Conservation (phyloP, 2,329 filamentous ascomycete genomes). For the Colletotrichum graminicola region DNA sequence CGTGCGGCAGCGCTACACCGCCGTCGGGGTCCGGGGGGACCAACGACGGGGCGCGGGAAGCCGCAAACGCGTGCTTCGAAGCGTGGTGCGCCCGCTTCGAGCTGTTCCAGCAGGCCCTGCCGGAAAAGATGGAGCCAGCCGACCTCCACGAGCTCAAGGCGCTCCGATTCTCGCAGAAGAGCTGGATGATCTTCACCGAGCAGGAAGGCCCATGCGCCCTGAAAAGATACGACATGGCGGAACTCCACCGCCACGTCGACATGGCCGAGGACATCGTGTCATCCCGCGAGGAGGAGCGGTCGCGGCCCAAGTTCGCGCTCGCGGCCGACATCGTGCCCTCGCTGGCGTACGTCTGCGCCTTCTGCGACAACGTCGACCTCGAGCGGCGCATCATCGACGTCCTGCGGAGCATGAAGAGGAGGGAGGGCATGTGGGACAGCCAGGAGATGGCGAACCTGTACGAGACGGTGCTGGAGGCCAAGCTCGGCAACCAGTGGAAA, state of each 20-base stretch:
- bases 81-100: constrained; percentile 30
- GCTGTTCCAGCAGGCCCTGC: constrained; percentile 7
- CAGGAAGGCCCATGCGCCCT: constrained; percentile 17
- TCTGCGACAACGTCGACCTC: constrained; percentile 33
- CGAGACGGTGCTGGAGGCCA: constrained; percentile 13
- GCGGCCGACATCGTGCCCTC: constrained; percentile 31
- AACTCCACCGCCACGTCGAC: constrained; percentile 10
- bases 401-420: constrained; percentile 34
- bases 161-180: constrained; percentile 17
- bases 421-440: constrained; percentile 43
- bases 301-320: constrained; percentile 25
- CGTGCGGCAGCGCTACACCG: not conserved
- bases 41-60: constrained; percentile 5
- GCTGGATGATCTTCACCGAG: constrained; percentile 23
- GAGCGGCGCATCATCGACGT: constrained; percentile 35
- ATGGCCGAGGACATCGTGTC: constrained; percentile 31
- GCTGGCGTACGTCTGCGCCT: constrained; percentile 38
- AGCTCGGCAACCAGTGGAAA: constrained; percentile 28
- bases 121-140: not conserved
- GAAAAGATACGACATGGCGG: not conserved
- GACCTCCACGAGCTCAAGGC: constrained; percentile 22
- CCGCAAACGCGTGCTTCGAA: not conserved
- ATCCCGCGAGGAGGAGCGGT: too few relatives aligned
- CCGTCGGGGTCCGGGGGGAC: not conserved
- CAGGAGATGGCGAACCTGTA: constrained; percentile 37